phyloP scores from a whole-genome alignment of 805 yeast species.

The Sungouiella blattae region DNA sequence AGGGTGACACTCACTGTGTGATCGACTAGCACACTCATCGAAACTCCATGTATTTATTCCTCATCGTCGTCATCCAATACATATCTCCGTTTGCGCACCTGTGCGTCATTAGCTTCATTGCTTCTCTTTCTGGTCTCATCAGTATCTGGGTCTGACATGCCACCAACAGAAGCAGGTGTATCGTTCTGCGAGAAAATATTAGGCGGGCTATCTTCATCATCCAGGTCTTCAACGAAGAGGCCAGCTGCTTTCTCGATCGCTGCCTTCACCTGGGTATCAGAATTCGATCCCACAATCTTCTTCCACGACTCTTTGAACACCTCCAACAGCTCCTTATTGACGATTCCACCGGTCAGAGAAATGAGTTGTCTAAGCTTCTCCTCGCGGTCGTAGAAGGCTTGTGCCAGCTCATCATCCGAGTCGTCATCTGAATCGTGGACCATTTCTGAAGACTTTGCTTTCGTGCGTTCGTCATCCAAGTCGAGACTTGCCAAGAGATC shows the following conservation, averaged over 20 bases:
- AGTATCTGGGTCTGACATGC: not conserved
- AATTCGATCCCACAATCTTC: constrained; percentile 5
- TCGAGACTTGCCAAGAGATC: constrained; percentile 10
- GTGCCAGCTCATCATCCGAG: constrained; percentile 53
- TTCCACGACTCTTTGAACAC: constrained; percentile 15
- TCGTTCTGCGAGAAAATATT: not conserved
- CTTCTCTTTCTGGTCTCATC: not conserved
- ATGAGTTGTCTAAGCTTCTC: constrained; percentile 42
- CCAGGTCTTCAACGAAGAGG: constrained; percentile 15
- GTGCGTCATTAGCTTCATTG: not conserved
- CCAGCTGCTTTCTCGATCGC: constrained; percentile 11
- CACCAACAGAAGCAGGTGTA: constrained; percentile 1
- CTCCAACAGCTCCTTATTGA: constrained; percentile 19
- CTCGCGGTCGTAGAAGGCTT: constrained; percentile 55
- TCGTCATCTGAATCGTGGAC: constrained; percentile 64
- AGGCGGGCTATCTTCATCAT: constrained; percentile 6
- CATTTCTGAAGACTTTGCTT: constrained; percentile 48
- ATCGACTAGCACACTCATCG: constrained; percentile 17
- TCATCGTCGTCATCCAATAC: constrained; percentile 26
- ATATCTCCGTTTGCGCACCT: constrained; percentile 22
- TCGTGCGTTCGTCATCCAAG: constrained; percentile 25
- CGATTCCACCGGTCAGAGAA: constrained; percentile 35
- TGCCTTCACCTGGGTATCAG: constrained; percentile 3
- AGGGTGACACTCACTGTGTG: constrained; percentile 48
- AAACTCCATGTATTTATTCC: constrained; percentile 4